Evolutionary conservation across 225 moss, liverwort and hornwort species (phyloP), one percentile per base, ranked within the genome.

Genomic region (Asterella californica): DNA sequence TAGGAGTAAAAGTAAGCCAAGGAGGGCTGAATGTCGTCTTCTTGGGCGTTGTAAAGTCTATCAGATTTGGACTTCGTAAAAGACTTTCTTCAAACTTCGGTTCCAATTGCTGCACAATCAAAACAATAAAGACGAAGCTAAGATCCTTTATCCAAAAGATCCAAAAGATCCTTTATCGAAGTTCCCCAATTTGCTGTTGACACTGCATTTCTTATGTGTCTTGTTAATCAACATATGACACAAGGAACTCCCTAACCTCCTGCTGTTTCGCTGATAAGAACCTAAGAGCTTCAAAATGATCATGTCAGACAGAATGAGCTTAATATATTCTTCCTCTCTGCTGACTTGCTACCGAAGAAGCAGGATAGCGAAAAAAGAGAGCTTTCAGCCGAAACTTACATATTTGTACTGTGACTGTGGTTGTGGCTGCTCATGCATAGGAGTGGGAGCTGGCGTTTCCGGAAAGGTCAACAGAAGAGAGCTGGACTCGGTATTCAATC

Each of bases 401-500:
- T 84, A 38, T 59, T 50, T 73, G 21, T 47, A 12, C 32, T 78
- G 46, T 32, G 32, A 8, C 14, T 52, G 74, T 29, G 74, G 49
- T 67, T 15, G 70, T 64, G 52, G 72, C 75, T 48, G 48, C 12
- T 82, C 84, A 27, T 83, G 75, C 80, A 76, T 77, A 8, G 72
- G 33, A 57, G 61, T 61, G 15, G 24, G 32, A 30, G 76, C 37
- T 50, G 76, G 79, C 59, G 74, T 60, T 69, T 84, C 84, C 18
- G 94, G 88, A 57, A 92, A 84, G 54, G 87, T 76, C 49, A 93
- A 86, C 64, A 87, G 82, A 38, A 91, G 78, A 67, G 91, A 90
- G 76, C 84, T 81, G 76, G 88, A 83, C 42, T 88, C 91, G 61
- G 88, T 88, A 77, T 91, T 92, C 81, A 92, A 76, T 80, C 94